Evolutionary conservation across 371 early-diverging fungal species (phyloP).

Genomic region (Mucor lusitanicus): DNA sequence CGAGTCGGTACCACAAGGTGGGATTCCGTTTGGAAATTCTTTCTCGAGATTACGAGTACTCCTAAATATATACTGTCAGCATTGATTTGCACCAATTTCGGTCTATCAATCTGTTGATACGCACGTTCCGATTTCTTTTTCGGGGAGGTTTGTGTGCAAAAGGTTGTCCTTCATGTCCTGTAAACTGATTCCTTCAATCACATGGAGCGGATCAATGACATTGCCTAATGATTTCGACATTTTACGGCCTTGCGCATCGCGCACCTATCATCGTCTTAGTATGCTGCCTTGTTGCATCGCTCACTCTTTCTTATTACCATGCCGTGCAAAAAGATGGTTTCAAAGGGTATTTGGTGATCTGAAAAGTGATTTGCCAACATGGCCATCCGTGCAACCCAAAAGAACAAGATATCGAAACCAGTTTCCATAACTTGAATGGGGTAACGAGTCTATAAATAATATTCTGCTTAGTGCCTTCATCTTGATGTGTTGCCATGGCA

Average conservation of each 20-base stretch:
- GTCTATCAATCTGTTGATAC: constrained; percentile 2
- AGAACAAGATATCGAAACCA: constrained; percentile 99
- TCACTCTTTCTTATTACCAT: constrained; percentile 54
- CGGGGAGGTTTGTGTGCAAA: constrained; percentile 76
- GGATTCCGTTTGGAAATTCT: constrained; percentile 96
- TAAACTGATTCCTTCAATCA: constrained; percentile 87
- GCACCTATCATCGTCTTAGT: constrained; percentile 53
- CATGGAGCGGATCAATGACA: constrained; percentile 96
- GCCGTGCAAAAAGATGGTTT: constrained; percentile 76
- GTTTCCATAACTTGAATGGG: constrained; percentile 96
- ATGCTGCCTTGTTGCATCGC: background rate
- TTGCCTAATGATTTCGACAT: constrained; percentile 98
- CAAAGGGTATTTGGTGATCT: constrained; percentile 80
- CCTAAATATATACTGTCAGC: constrained; percentile 31
- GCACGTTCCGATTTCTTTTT: constrained; percentile 77
- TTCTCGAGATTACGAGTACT: constrained; percentile 66
- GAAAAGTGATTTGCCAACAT: constrained; percentile 95
- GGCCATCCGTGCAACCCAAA: constrained; percentile 99
- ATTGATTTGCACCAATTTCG: background rate
- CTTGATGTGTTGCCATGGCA: background rate
- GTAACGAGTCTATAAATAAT: constrained; percentile 55
- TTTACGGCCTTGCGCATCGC: constrained; percentile 97
- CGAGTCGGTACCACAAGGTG: constrained; percentile 97
- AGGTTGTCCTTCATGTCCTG: constrained; percentile 70
- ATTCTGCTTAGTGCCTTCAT: background rate